These are phyloP conservation scores for Pseudopyrenochaeta lycopersici DNA, from an alignment of 2,329 filamentous ascomycete species.

Conservation along the genomic window DNA sequence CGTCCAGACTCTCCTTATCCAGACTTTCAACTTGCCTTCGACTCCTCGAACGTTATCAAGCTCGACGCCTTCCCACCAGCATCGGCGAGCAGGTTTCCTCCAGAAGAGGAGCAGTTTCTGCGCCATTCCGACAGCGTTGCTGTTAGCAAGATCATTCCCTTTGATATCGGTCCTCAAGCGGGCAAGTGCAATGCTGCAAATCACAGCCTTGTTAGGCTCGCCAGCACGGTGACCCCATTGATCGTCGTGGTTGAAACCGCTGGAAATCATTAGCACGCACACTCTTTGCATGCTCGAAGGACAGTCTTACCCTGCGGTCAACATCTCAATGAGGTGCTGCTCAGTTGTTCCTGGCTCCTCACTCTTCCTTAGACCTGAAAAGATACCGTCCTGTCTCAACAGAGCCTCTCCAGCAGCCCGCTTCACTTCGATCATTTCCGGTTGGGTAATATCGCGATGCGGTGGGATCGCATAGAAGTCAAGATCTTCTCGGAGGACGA, in stretches of 20 bases:
- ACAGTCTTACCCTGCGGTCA: conserved; percentile 86
- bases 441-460: conserved; percentile 79
- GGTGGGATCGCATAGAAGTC: conserved; percentile 98
- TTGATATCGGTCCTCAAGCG: conserved; percentile 90
- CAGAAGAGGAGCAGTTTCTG: conserved; percentile 98
- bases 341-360: conserved; percentile 97
- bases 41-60: conserved; percentile 89
- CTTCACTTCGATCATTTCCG: conserved; percentile 96
- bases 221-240: conserved; percentile 96
- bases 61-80: conserved; percentile 99
- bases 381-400: conserved; percentile 90
- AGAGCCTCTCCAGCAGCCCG: conserved; percentile 88
- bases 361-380: conserved; percentile 92
- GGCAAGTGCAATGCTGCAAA: conserved; percentile 94
- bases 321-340: conserved; percentile 98
- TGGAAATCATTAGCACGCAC: conserved; percentile 51
- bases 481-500: conserved; percentile 92
- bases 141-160: conserved; percentile 77
- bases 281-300: neutral
- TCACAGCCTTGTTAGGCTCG: conserved; percentile 97
- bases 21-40: conserved; percentile 92
- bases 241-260: conserved; percentile 96
- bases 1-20: conserved; percentile 98
- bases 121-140: conserved; percentile 90
- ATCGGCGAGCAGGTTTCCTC: conserved; percentile 93